Conservation (phyloP, 208 protist genomes). For the Crithidia brevicula region DNA sequence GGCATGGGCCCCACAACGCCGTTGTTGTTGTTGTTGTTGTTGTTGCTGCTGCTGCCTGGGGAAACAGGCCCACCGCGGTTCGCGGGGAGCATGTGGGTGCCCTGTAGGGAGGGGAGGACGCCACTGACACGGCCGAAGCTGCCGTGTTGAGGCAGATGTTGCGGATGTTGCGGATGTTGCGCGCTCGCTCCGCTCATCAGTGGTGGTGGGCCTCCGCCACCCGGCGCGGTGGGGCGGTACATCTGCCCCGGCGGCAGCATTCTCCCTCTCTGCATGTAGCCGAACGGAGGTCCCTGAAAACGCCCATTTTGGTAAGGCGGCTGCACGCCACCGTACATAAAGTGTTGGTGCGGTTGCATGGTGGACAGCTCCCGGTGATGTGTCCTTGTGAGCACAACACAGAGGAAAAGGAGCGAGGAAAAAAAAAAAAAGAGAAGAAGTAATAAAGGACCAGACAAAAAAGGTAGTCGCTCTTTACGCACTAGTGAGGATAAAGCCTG, state of each 20-base stretch:
- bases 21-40: not conserved
- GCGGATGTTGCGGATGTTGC: constrained; percentile 3
- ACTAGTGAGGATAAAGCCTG: no score
- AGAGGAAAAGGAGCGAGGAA: not conserved
- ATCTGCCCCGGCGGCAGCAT: constrained; percentile 18
- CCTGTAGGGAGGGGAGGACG: constrained; percentile 27
- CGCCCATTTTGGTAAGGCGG: constrained; percentile 16
- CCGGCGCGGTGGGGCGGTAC: constrained; percentile 9
- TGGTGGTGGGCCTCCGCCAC: constrained; percentile 8
- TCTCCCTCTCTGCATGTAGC: constrained; percentile 17
- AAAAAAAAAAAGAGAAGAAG: not conserved
- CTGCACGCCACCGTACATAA: constrained; percentile 25
- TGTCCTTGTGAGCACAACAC: no score
- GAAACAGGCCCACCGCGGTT: constrained; percentile 4
- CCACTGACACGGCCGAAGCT: not conserved
- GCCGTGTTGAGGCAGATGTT: constrained; percentile 1
- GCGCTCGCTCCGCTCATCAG: constrained; percentile 1
- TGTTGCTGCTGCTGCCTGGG: constrained; percentile 6
- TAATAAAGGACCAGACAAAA: not conserved
- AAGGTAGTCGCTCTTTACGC: not conserved
- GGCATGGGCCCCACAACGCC: constrained; percentile 21
- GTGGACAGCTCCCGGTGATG: not conserved
- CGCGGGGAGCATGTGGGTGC: constrained; percentile 21
- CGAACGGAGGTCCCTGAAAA: constrained; percentile 16
- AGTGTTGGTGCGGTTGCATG: constrained; percentile 30